Base-by-base conservation (phyloP, 2,329 filamentous ascomycete species). In the Fusarium sp. region DNA sequence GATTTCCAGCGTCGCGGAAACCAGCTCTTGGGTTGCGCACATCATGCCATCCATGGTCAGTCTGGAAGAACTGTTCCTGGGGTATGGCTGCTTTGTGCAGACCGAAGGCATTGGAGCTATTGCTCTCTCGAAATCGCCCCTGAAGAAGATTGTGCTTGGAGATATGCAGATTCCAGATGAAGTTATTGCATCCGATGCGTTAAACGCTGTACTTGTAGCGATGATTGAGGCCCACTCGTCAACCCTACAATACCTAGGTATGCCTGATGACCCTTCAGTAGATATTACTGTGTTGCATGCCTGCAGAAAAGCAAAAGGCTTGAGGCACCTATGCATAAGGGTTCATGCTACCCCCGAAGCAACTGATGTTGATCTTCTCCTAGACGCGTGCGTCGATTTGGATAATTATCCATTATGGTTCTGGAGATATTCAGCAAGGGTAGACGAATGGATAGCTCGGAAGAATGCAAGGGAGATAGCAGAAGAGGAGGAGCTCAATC, bases 151-250 rank as follows among this genome's bases (percentile, higher is more conserved):
- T 39, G 15, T 7, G 0, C 15, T n/a, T 3, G 2, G 6, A 1
- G 30, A 22, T 7, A 10, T n/a, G 6, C 7, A 14, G 5, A 5
- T 8, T 6, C 8, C 9, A 13, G 8, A 6, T 2, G 10, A 43
- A 2, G 14, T 17, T 0, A 15, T 3, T 15, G 33, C 27, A 32
- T 8, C 25, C 6, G 27, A 50, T 3, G 33, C 10, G 1, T 17
- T 44, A 9, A 41, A 56, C 6, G 3, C 5, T 6, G 45, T 37
- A 10, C 15, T 63, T 13, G 19, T 35, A 4, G 13, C 22, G 6
- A 41, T 62, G 50, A 62, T 56, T 3, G 20, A 27, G 14, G 19
- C 27, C n/a, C 57, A 63, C 15, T 56, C 57, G 8, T 32, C 50
- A 17, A 45, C 22, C 2, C 20, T 63, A 3, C 4, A 22, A 11